Base-by-base conservation (phyloP, 345 rosid genomes). In the Microcos paniculata region DNA sequence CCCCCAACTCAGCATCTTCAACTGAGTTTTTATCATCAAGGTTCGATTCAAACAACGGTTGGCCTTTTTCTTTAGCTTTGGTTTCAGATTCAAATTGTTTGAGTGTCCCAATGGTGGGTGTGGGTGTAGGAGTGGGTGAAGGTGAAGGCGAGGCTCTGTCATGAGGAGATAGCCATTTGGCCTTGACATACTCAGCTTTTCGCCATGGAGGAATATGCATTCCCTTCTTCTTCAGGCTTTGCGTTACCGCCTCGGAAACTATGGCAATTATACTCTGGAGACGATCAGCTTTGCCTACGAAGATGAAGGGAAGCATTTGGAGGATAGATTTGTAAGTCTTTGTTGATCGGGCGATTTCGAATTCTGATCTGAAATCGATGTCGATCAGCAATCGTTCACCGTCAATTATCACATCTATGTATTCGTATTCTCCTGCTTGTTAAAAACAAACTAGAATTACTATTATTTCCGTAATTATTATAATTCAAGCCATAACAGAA, bases 201-300 rank as follows among this genome's bases (percentile, higher is more conserved):
- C 98, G 90, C 98, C 97, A 96, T 0, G 99, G 97, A 40, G 99
- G 90, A 46, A 92, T 51, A 61, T 83, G 92, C 92, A 96, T 93
- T 24, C 94, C 97, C 66, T 89, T 94, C 87, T 92, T 96, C 91
- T 89, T 96, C 85, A 94, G 58, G 82, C 95, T 88, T 87, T 88
- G 92, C 43, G 79, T 88, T 30, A 92, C 93, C 0, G 96, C 97
- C 82, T 96, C 88, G 30, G 91, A 90, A 40, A 87, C 80, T 18
- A 91, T 76, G 19, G 81, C 40, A 33, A 94, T 84, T 53, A 96
- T 90, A 85, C 80, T 90, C 61, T 86, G 85, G 3, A 94, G 90
- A 76, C 98, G 86, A 62, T 91, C 94, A 24, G 84, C 61, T 78
- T 80, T 90, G 4, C 99, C 97, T 2, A 94, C 91, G 73, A 90